A percentile compares a stretch with the other conserved stretches of the same genome.
Evolutionary conservation across 2,329 filamentous ascomycete genomes (phyloP).

Genomic region (Tolypocladium nubicola): DNA sequence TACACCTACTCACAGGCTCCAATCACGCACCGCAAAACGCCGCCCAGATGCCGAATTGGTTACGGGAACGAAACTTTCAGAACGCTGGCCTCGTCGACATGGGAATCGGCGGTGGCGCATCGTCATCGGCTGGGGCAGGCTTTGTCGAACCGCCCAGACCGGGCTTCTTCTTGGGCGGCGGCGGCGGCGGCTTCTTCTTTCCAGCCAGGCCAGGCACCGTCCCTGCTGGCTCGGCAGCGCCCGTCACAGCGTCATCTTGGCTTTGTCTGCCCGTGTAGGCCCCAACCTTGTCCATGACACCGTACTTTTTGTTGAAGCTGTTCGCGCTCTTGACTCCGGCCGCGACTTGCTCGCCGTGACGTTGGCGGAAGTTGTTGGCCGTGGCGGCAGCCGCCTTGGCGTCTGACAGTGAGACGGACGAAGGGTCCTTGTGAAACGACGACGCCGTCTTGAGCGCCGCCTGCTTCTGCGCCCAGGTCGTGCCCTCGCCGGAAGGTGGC

Average conservation of each 20-base stretch:
- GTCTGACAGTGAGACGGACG: constrained; percentile 49
- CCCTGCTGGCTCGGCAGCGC: background rate
- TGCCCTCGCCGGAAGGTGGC: constrained; percentile 32
- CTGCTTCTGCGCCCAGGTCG: constrained; percentile 55
- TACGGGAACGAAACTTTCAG: constrained; percentile 10
- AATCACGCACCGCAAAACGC: background rate
- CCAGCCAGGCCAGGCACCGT: constrained; percentile 11
- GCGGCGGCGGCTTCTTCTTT: constrained; percentile 45
- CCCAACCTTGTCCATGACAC: constrained; percentile 30
- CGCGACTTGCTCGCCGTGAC: constrained; percentile 58
- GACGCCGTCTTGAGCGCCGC: constrained; percentile 51
- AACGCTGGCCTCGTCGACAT: constrained; percentile 39
- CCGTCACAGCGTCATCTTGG: constrained; percentile 3
- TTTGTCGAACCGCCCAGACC: constrained; percentile 16
- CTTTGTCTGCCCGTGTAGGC: constrained; percentile 12
- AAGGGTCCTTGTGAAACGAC: constrained; percentile 48
- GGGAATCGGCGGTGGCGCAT: constrained; percentile 40
- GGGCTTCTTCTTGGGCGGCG: constrained; percentile 42
- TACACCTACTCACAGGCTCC: background rate
- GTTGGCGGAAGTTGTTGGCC: constrained; percentile 58
- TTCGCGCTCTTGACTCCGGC: constrained; percentile 47
- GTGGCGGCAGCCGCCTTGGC: constrained; percentile 47
- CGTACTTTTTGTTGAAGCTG: constrained; percentile 51
- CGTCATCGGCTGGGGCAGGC: constrained; percentile 13
- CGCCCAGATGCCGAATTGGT: background rate